Conservation (phyloP, 176 grass and related monocot genomes). For the Musa beccarii region DNA sequence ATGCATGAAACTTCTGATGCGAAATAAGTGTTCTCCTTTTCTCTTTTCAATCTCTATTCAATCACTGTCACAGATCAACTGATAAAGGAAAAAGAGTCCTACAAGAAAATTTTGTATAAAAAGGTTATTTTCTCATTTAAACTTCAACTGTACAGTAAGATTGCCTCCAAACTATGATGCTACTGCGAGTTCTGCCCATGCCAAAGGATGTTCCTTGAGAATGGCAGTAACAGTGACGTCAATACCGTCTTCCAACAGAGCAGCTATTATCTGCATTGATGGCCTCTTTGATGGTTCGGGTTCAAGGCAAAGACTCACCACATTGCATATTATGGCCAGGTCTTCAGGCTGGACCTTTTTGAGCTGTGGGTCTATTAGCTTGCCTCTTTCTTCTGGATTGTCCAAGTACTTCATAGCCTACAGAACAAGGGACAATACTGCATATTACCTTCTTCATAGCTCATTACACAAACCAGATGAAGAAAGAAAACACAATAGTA, state of each 20-base stretch:
- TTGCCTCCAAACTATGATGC: slow-evolving; percentile 20
- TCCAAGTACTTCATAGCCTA: slow-evolving; percentile 75
- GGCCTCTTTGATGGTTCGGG: slow-evolving; percentile 59
- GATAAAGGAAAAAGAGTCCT: not conserved
- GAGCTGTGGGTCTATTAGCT: slow-evolving; percentile 53
- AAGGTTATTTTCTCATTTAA: not conserved
- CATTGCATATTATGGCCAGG: slow-evolving; percentile 63
- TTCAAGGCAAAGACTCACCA: slow-evolving; percentile 79
- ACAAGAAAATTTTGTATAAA: not conserved
- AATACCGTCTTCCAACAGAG: slow-evolving; percentile 72
- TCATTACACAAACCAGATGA: not conserved
- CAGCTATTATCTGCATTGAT: slow-evolving; percentile 67
- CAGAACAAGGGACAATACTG: not conserved
- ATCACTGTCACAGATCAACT: slow-evolving; percentile 1
- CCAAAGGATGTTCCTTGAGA: slow-evolving; percentile 52
- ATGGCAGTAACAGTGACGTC: slow-evolving; percentile 48
- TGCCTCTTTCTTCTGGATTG: slow-evolving; percentile 37
- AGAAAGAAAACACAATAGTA: not conserved
- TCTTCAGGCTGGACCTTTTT: slow-evolving; percentile 50
- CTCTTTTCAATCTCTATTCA: not conserved
- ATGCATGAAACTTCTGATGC: not conserved
- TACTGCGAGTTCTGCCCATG: slow-evolving; percentile 73
- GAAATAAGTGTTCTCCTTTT: not conserved
- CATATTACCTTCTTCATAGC: not conserved
- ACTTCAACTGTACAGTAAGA: not conserved